Percentiles rank a stretch among this genome's conserved stretches.
Evolutionary conservation across 345 rosid species (phyloP).

Genomic region (Boechera retrofracta): DNA sequence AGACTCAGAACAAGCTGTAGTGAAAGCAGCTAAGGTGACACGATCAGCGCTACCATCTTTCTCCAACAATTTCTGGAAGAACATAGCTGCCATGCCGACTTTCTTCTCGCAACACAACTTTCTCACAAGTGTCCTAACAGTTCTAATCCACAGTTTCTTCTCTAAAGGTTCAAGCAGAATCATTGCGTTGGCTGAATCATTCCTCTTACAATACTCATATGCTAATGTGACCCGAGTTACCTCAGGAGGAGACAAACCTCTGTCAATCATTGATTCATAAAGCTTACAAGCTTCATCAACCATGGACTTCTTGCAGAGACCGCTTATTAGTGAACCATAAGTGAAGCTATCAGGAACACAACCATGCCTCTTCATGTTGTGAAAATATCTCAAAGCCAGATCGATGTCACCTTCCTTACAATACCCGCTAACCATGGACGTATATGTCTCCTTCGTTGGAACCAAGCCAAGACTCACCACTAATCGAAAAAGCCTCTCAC

Average conservation of each 20-base stretch:
- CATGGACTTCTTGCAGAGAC: conserved; percentile 82
- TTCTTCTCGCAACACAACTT: conserved; percentile 85
- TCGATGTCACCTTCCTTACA: conserved; percentile 60
- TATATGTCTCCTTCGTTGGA: conserved; percentile 89
- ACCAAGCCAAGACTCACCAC: conserved; percentile 59
- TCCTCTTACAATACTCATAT: conserved; percentile 77
- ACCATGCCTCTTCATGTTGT: conserved; percentile 62
- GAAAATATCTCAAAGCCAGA: conserved; percentile 59
- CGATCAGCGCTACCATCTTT: conserved; percentile 62
- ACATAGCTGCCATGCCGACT: conserved; percentile 81
- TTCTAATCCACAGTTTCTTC: conserved; percentile 77
- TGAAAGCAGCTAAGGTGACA: conserved; percentile 72
- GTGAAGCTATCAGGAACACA: conserved; percentile 75
- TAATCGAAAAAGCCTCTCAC: conserved; percentile 64
- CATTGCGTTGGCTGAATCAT: conserved; percentile 82
- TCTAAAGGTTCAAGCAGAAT: conserved; percentile 77
- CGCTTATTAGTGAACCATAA: conserved; percentile 82
- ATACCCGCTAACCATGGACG: conserved; percentile 82
- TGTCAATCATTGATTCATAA: conserved; percentile 76
- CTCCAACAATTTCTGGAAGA: conserved; percentile 69
- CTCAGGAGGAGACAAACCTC: conserved; percentile 75
- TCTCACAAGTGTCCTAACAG: conserved; percentile 74
- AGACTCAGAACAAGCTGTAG: conserved; percentile 76
- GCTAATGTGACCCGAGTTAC: conserved; percentile 85
- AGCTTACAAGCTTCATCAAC: conserved; percentile 70